Conservation (phyloP, 2,329 filamentous ascomycete species). For the Aureobasidium sp. region DNA sequence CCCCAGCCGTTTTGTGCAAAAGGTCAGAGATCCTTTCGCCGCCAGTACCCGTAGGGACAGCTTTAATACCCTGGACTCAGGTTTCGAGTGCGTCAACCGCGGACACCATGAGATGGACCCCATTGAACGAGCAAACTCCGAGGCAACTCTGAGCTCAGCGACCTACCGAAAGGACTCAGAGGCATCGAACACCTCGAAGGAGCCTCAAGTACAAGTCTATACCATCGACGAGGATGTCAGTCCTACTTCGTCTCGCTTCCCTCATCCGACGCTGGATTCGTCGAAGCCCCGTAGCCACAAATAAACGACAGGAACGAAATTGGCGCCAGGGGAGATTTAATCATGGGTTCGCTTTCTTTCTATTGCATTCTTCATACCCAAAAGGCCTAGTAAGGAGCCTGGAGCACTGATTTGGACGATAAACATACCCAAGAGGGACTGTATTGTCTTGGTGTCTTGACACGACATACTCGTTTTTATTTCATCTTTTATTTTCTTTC, state of each 20-base stretch:
- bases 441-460: not conserved
- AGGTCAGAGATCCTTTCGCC: constrained; percentile 13
- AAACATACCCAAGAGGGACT: not conserved
- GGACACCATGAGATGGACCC: constrained; percentile 7
- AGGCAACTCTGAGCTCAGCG: not conserved
- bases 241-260: constrained; percentile 5
- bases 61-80: constrained; percentile 15
- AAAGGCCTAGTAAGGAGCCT: constrained; percentile 8
- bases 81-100: constrained; percentile 12
- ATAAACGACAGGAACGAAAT: constrained; percentile 1
- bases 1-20: constrained; percentile 10
- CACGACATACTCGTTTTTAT: not conserved
- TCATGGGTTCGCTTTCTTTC: not conserved
- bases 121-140: constrained; percentile 7
- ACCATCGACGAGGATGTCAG: not conserved
- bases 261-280: constrained; percentile 9
- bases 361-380: constrained; percentile 12
- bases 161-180: constrained; percentile 7
- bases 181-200: constrained; percentile 8
- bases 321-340: not conserved
- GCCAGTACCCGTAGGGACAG: constrained; percentile 4
- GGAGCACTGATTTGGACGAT: constrained; percentile 3
- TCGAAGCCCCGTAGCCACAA: constrained; percentile 4
- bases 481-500: not conserved
- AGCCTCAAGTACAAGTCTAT: constrained; percentile 8